Evolutionary conservation across 164 flowering plant species (phyloP), one percentile per base, ranked within the genome.

Genomic region (Saururus chinensis): DNA sequence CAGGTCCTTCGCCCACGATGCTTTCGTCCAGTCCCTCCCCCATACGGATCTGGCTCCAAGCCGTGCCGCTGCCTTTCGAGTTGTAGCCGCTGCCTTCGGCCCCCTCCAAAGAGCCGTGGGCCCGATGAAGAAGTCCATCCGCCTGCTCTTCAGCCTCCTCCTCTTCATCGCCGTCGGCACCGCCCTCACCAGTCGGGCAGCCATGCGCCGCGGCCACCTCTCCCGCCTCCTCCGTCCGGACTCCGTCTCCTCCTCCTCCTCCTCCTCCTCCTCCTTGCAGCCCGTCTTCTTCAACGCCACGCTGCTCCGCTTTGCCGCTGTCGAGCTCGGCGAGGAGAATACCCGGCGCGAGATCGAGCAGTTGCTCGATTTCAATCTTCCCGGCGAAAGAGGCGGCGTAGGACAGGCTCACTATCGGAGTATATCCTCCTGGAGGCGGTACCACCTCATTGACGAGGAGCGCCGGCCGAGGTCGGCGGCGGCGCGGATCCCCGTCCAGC

Each of bases 271-370:
- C 56, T 61, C 9, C 49, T 53, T 7, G 60, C 64, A 40, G 49
- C 51, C 11, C 56, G 76, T 0, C 71, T 56, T 69, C 0, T 71
- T 83, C 63, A 93, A 93, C 65, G 63, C 75, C 0, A 88, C 97
- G 6, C 71, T 93, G 68, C 77, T 93, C 56, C 79, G 64, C 40
- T 72, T 71, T 57, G 96, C 98, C 0, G 80, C 82, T 21, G 62
- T 81, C 30, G 97, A 88, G 55, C 0, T 78, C 0, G 86, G 79
- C 1, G 95, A 82, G 57, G 73, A 70, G 1, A 55, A 68, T 52
- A 40, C 60, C 8, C 83, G 73, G 78, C 65, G 68, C 30, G 90
- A 93, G 63, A 71, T 86, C 53, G 85, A 82, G 62, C 80, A 75
- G 60, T 48, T 89, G 17, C 69, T 42, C 49, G 49, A 42, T 14